Evolutionary conservation across 2,329 filamentous ascomycete species (phyloP).

Genomic region (Aspergillus quadrilineatus): DNA sequence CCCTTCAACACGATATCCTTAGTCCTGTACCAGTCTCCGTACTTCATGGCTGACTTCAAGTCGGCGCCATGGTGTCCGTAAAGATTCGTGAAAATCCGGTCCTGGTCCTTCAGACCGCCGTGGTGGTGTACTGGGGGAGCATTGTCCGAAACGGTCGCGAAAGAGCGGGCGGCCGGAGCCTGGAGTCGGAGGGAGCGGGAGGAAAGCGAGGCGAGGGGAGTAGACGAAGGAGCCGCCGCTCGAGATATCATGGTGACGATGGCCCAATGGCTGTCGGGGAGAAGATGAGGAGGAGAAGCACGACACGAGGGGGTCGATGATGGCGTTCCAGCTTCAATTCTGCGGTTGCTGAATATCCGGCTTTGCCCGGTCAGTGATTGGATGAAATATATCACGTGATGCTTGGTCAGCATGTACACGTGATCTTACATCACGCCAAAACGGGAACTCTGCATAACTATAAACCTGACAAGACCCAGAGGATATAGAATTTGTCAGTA

Average conservation of each 20-base stretch:
- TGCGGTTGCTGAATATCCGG: conserved; percentile 43
- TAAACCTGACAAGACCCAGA: background rate
- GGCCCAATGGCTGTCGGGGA: conserved; percentile 35
- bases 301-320: conserved; percentile 20
- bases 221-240: conserved; percentile 46
- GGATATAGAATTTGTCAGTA: background rate
- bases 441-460: conserved; percentile 5
- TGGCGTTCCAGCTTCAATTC: conserved; percentile 35
- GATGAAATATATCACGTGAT: conserved; percentile 30
- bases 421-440: conserved; percentile 2
- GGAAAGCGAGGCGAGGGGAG: conserved; percentile 41
- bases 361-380: conserved; percentile 40
- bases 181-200: conserved; percentile 43
- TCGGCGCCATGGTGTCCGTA: conserved; percentile 91
- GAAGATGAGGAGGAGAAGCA: conserved; percentile 24
- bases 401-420: conserved; percentile 2
- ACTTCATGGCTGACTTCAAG: conserved; percentile 91
- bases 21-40: conserved; percentile 99
- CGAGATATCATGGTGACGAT: conserved; percentile 46
- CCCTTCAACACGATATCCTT: conserved; percentile 98
- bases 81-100: conserved; percentile 98
- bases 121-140: conserved; percentile 62
- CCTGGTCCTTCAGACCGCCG: conserved; percentile 90
- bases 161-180: conserved; percentile 56
- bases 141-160: conserved; percentile 78